These are phyloP conservation scores for Pseudogymnoascus sp. DNA, from an alignment of 2,329 filamentous ascomycete genomes.

Conservation along the genomic window DNA sequence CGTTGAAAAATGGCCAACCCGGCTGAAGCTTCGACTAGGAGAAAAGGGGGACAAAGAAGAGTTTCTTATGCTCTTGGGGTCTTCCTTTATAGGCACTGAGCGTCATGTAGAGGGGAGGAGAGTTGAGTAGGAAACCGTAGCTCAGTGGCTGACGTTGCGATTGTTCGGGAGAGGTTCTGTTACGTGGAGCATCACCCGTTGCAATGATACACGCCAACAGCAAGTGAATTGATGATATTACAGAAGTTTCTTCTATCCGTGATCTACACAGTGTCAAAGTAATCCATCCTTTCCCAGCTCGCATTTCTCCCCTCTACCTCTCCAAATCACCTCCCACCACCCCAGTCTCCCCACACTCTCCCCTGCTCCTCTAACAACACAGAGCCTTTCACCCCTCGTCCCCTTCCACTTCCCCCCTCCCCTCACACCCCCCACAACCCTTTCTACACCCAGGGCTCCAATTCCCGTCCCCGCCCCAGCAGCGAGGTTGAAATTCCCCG, in stretches of 20 bases:
- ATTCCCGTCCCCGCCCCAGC: constrained; percentile 70
- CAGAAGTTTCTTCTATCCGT: background rate
- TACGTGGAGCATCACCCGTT: background rate
- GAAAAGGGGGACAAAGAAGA: constrained; percentile 23
- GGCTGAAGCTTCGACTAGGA: constrained; percentile 19
- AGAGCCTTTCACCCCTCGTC: constrained; percentile 46
- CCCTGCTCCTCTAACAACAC: constrained; percentile 76
- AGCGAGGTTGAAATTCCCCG: constrained; percentile 72
- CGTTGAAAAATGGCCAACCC: constrained; percentile 29
- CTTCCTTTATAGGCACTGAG: constrained; percentile 16
- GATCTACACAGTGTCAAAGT: background rate
- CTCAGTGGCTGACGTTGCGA: background rate
- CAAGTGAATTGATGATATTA: background rate
- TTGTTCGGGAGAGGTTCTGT: background rate
- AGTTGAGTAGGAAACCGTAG: background rate
- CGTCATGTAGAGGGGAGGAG: constrained; percentile 28
- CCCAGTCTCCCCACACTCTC: constrained; percentile 72
- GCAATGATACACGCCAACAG: background rate
- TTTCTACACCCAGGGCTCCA: constrained; percentile 58
- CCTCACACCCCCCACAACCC: constrained; percentile 39
- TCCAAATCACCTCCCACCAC: constrained; percentile 60
- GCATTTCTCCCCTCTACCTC: background rate
- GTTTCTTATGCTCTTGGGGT: constrained; percentile 21
- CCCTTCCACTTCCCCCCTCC: constrained; percentile 17
- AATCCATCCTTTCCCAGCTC: background rate